Evolutionary conservation across 352 stramenopile species (phyloP).

Genomic region (Phytophthora niederhauseri): DNA sequence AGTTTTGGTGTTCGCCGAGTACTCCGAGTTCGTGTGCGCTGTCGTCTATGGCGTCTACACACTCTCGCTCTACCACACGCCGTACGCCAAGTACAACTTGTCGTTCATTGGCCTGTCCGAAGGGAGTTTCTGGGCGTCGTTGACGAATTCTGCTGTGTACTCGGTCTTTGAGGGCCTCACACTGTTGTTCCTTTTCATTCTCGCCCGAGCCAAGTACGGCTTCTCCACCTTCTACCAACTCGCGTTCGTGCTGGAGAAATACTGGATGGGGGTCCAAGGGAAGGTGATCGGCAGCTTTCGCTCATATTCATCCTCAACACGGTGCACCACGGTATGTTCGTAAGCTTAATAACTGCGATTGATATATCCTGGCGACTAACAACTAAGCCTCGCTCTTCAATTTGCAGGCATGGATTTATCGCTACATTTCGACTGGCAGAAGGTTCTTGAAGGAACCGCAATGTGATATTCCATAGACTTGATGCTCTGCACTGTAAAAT

Average conservation of each 20-base stretch:
- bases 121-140: neutral
- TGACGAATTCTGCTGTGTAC: slow-evolving; percentile 10
- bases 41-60: slow-evolving; percentile 35
- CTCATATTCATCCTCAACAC: slow-evolving; percentile 35
- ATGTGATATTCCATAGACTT: neutral
- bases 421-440: slow-evolving; percentile 28
- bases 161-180: slow-evolving; percentile 18
- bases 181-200: slow-evolving; percentile 15
- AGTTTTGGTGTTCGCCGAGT: slow-evolving; percentile 36
- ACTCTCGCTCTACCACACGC: slow-evolving; percentile 14
- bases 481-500: no score
- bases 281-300: slow-evolving; percentile 30
- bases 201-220: slow-evolving; percentile 35
- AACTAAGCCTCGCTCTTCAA: neutral
- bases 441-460: slow-evolving; percentile 17
- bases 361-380: neutral
- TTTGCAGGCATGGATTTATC: neutral
- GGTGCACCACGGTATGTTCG: slow-evolving; percentile 5
- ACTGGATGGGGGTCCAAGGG: slow-evolving; percentile 32
- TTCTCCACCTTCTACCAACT: slow-evolving; percentile 33
- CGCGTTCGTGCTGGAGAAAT: slow-evolving; percentile 43
- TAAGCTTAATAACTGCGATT: neutral
- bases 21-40: slow-evolving; percentile 35
- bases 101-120: slow-evolving; percentile 11
- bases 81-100: slow-evolving; percentile 27